phyloP scores from a whole-genome alignment of 2,329 filamentous ascomycete genomes.

The Colletotrichum plurivorum region DNA sequence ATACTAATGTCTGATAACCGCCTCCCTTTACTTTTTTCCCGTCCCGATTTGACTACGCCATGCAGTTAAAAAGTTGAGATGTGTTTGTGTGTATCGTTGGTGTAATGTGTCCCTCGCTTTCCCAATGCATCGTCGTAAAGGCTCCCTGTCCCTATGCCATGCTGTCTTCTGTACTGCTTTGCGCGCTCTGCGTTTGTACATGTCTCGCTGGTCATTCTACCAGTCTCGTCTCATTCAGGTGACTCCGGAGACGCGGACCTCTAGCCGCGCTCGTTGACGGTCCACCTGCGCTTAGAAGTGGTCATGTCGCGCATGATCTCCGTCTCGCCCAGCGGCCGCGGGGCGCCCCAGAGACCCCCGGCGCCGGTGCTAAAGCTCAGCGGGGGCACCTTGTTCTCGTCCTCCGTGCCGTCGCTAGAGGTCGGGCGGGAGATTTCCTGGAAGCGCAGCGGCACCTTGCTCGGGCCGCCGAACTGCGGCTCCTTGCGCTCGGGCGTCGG shows the following conservation, averaged over 20 bases:
- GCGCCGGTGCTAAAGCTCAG: conserved; percentile 53
- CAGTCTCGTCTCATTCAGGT: not conserved
- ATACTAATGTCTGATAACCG: not conserved
- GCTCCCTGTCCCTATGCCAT: not conserved
- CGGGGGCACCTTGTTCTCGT: conserved; percentile 51
- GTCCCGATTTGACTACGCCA: conserved; percentile 17
- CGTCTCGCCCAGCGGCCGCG: conserved; percentile 59
- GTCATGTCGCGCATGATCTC: conserved; percentile 61
- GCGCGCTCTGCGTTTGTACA: not conserved
- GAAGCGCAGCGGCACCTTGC: conserved; percentile 35
- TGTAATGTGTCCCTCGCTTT: conserved; percentile 18
- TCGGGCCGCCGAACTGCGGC: conserved; percentile 32
- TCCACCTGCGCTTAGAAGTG: conserved; percentile 68
- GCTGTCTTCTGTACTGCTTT: conserved; percentile 9
- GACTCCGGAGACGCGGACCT: not conserved
- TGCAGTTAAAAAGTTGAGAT: conserved; percentile 32
- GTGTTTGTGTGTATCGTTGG: not conserved
- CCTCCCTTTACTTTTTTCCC: not conserved
- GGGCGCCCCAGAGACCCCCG: conserved; percentile 62
- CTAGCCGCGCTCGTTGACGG: conserved; percentile 62
- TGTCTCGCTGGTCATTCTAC: not conserved
- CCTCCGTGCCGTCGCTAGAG: conserved; percentile 45
- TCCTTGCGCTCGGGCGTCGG: conserved; percentile 43
- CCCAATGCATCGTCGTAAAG: conserved; percentile 21
- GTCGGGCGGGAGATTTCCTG: conserved; percentile 41